Conservation (phyloP, 1,284 basidiomycete species). For the Athelia psychrophila region DNA sequence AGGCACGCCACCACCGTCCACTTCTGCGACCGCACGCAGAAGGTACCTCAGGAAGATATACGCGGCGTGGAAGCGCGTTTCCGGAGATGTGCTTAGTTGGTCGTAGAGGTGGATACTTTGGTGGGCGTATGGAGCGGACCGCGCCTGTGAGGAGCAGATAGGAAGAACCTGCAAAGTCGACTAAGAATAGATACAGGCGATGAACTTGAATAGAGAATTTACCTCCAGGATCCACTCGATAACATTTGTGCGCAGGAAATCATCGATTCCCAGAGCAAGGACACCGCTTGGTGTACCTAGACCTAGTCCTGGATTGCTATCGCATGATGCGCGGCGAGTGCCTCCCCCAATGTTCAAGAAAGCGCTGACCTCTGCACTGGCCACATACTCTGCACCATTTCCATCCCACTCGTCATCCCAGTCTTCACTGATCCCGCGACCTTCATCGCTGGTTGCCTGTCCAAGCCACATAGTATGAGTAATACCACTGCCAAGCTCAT, state of each 20-base stretch:
- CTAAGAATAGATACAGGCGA: slow-evolving; percentile 19
- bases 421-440: slow-evolving; percentile 8
- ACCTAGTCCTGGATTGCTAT: too few relatives aligned
- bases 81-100: slow-evolving; percentile 46
- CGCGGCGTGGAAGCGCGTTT: slow-evolving; percentile 61
- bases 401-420: slow-evolving; percentile 9
- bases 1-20: slow-evolving; percentile 8
- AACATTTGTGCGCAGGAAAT: slow-evolving; percentile 28
- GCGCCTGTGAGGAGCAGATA: slow-evolving; percentile 9
- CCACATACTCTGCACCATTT: slow-evolving; percentile 9
- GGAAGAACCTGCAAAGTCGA: slow-evolving; percentile 5
- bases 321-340: neutral
- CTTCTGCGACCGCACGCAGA: slow-evolving; percentile 26
- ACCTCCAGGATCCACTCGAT: slow-evolving; percentile 44
- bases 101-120: slow-evolving; percentile 39
- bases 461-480: too few relatives aligned
- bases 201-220: slow-evolving; percentile 5
- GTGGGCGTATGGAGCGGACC: slow-evolving; percentile 13
- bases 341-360: neutral
- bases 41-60: slow-evolving; percentile 55
- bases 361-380: neutral
- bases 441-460: slow-evolving; percentile 1
- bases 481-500: slow-evolving; percentile 23
- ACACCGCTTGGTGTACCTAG: too few relatives aligned
- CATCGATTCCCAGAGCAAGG: slow-evolving; percentile 18